Conservation (phyloP, 768 basidiomycete genomes). For the Suillus bovinus region DNA sequence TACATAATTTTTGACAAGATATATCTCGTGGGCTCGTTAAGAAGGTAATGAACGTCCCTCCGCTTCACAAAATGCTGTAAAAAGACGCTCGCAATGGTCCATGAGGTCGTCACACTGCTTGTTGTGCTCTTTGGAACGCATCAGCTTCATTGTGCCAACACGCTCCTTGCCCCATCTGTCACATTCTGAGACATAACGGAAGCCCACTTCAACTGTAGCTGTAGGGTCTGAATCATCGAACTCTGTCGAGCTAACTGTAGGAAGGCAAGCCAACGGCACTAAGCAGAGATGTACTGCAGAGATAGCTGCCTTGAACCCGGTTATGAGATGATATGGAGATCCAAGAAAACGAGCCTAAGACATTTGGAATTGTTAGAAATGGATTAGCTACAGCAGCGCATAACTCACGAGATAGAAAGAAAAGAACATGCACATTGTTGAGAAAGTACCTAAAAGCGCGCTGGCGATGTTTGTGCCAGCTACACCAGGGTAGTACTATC, state of each 20-base stretch:
- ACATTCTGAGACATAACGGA: constrained; percentile 57
- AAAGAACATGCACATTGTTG: constrained; percentile 49
- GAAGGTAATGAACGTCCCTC: constrained; percentile 29
- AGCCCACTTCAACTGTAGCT: constrained; percentile 18
- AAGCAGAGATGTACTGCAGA: constrained; percentile 67
- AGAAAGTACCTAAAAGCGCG: constrained; percentile 45
- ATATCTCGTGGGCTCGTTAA: not conserved
- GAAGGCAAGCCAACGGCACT: constrained; percentile 52
- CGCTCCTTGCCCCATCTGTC: constrained; percentile 55
- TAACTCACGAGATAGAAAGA: constrained; percentile 64
- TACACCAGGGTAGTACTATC: constrained; percentile 71
- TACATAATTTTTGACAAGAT: not conserved
- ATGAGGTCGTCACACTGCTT: constrained; percentile 49
- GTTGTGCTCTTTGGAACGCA: constrained; percentile 52
- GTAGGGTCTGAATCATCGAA: constrained; percentile 18
- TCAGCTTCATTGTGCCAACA: constrained; percentile 50
- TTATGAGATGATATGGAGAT: constrained; percentile 66
- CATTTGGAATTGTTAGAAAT: constrained; percentile 8
- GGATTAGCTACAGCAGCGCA: not conserved
- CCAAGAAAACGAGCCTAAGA: constrained; percentile 66
- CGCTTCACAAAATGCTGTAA: constrained; percentile 36
- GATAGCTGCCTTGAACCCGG: constrained; percentile 63
- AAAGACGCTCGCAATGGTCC: constrained; percentile 56
- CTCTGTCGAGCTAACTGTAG: constrained; percentile 24
- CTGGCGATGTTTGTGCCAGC: constrained; percentile 61